Evolutionary conservation across 495 filamentous ascomycete species (phyloP), one percentile per base, ranked within the genome.

Genomic region (Annulohypoxylon moriforme): DNA sequence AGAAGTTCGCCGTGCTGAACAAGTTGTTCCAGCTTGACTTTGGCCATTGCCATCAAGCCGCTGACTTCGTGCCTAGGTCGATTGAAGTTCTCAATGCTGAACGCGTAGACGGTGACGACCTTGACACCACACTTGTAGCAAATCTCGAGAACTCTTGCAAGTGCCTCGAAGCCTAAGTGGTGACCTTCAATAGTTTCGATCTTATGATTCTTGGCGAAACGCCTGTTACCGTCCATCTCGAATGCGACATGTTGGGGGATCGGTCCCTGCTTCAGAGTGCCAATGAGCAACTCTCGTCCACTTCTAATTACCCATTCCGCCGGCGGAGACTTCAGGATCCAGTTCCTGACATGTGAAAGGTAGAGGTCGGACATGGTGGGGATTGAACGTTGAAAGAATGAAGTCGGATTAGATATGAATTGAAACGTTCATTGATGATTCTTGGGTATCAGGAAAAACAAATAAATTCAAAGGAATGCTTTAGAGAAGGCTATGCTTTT

Each of bases 41-140:
- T 97, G 34, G 94, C 95, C 85, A 99, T 96, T 71, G 97, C 93
- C 96, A 99, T 99, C 56, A 99, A 83, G 14, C 93, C 94, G 78
- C 97, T 94, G 33, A 99, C 96, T 79, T 99, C 96, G 81, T 97
- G 95, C 78, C 94, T 94, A n/a, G 94, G 94, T 4, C 96, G 89
- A 79, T 98, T 97, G 85, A 98, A 99, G 82, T 99, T 99, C 81
- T 98, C 96, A 77, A 98, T 97, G 74, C 92, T 96, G 85, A 99
- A 99, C 4, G 96, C 96, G 80, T 98, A 99, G 59, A 99, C 92
- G 0, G 96, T 98, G 13, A 99, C 96, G 3, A 96, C 94, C 78
- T 94, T 92, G 29, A 99, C 92, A 16, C 96, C 96, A 64, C 91
- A 93, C 76, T 96, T 96, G 83, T 98, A 99, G 85, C 96, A 98